phyloP scores from a whole-genome alignment of 2,329 filamentous ascomycete genomes.

The Hypoxylon sp. region DNA sequence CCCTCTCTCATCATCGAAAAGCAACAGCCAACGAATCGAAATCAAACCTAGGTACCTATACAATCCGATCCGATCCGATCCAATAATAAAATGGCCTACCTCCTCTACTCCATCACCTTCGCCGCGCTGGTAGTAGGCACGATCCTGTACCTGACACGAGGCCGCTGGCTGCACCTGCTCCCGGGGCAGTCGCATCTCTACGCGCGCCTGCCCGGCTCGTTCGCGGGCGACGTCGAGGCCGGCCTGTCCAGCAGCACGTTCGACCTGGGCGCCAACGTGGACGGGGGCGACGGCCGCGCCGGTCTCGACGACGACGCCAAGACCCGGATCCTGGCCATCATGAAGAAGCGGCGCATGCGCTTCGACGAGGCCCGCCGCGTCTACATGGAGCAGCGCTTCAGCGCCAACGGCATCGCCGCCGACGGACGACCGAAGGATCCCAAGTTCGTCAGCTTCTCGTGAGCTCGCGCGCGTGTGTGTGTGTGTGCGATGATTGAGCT shows the following conservation, averaged over 20 bases:
- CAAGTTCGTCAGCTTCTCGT: slow-evolving; percentile 94
- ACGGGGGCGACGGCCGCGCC: slow-evolving; percentile 77
- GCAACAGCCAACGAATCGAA: slow-evolving; percentile 1
- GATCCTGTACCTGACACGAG: slow-evolving; percentile 81
- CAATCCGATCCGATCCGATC: too few species aligned
- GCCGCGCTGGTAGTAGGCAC: slow-evolving; percentile 76
- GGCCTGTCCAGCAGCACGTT: slow-evolving; percentile 86
- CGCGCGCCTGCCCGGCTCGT: slow-evolving; percentile 76
- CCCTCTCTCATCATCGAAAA: slow-evolving; percentile 9
- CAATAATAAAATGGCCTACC: slow-evolving; percentile 70
- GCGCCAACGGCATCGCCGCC: slow-evolving; percentile 84
- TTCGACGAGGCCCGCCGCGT: slow-evolving; percentile 92
- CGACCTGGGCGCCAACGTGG: slow-evolving; percentile 82
- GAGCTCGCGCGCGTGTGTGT: slow-evolving; percentile 36
- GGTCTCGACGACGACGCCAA: slow-evolving; percentile 86
- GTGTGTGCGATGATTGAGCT: not conserved
- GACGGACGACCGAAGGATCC: slow-evolving; percentile 90
- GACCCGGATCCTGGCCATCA: slow-evolving; percentile 83
- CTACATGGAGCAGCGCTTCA: slow-evolving; percentile 86
- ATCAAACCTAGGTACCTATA: slow-evolving; percentile 34
- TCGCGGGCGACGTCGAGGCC: slow-evolving; percentile 85
- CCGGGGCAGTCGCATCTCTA: slow-evolving; percentile 73
- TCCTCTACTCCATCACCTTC: slow-evolving; percentile 81
- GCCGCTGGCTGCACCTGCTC: slow-evolving; percentile 76
- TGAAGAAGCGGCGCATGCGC: slow-evolving; percentile 82